Conservation (phyloP, 2,329 filamentous ascomycete species). For the Colletotrichum magnum region DNA sequence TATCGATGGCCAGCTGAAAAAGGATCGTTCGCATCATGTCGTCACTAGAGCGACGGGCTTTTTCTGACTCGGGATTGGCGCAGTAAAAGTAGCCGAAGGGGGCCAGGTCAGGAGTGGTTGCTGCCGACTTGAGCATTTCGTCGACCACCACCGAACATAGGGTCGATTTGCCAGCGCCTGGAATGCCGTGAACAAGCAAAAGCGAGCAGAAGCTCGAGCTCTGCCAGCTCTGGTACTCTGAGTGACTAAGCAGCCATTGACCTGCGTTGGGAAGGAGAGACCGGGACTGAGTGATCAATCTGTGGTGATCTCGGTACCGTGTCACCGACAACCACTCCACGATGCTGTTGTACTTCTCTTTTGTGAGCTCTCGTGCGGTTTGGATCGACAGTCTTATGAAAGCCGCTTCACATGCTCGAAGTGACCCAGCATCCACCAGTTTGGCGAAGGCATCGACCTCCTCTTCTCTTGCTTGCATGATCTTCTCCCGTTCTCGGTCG, state of each 20-base stretch:
- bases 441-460: not conserved
- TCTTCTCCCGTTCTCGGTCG: not conserved
- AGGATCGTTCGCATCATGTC: not conserved
- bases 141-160: conserved; percentile 10
- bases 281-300: not conserved
- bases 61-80: conserved; percentile 13
- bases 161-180: not conserved
- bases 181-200: not conserved
- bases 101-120: not conserved
- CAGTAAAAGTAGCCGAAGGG: conserved; percentile 17
- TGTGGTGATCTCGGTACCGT: not conserved
- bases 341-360: not conserved
- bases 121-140: not conserved
- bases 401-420: rapidly evolving
- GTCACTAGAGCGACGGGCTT: not conserved
- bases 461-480: not conserved
- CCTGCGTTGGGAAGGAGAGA: not conserved
- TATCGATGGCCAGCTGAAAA: not conserved
- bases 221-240: rapidly evolving
- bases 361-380: not conserved
- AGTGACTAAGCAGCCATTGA: not conserved
- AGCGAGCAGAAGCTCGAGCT: not conserved
- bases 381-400: not conserved
- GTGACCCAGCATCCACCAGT: not conserved
- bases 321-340: not conserved